phyloP scores from a whole-genome alignment of 768 basidiomycete genomes.

The Lactarius quietus region DNA sequence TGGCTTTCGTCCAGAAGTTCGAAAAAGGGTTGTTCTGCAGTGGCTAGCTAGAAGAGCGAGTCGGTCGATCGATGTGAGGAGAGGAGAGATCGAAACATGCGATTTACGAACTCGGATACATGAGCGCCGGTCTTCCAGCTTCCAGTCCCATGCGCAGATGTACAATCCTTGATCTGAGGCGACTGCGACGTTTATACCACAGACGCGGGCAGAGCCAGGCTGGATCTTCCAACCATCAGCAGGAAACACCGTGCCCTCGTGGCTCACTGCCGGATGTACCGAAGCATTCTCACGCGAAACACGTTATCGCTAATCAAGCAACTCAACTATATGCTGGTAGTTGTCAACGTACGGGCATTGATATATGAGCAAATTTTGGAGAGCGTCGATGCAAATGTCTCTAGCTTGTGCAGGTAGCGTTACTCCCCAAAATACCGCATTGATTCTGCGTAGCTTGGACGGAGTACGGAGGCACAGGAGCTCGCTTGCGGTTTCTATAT shows the following conservation, averaged over 20 bases:
- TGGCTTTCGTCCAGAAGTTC: neutral
- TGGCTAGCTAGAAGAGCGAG: neutral
- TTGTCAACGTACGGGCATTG: neutral
- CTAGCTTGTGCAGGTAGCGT: neutral
- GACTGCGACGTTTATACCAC: neutral
- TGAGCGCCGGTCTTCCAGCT: neutral
- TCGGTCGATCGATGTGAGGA: neutral
- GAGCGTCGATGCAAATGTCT: neutral
- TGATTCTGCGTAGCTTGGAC: neutral
- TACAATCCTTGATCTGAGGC: constrained; percentile 1
- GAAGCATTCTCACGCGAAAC: neutral
- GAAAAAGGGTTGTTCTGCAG: neutral
- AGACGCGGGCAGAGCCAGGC: neutral
- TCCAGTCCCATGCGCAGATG: constrained; percentile 1
- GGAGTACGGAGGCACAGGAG: neutral
- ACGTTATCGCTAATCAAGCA: neutral
- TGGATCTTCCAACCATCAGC: neutral
- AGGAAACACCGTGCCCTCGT: neutral
- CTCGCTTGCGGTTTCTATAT: neutral
- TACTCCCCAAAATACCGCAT: neutral
- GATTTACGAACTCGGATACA: neutral
- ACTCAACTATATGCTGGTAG: too few species aligned
- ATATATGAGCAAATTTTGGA: neutral
- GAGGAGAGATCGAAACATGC: neutral
- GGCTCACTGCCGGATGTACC: neutral